Conservation (phyloP, 495 filamentous ascomycete genomes). For the Penicillium daleae region DNA sequence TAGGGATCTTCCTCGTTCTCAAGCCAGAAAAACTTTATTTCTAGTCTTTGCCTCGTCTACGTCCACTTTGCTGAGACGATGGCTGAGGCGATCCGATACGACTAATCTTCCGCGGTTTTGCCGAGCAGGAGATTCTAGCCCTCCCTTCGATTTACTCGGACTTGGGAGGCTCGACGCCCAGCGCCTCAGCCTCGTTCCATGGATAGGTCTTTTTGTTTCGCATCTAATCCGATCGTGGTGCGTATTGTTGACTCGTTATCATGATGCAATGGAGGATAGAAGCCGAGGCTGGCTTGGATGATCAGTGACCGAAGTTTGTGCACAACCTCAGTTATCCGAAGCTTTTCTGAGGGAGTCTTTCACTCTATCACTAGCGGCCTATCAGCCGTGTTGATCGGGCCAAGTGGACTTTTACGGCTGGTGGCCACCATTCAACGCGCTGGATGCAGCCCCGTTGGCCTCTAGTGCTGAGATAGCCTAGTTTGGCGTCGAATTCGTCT, state of each 20-base stretch:
- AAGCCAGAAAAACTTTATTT: constrained; percentile 6
- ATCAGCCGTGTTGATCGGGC: background rate
- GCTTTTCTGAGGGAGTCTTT: background rate
- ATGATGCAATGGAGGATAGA: background rate
- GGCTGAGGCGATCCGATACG: background rate
- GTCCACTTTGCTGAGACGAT: background rate
- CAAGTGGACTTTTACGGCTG: background rate
- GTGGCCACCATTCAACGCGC: constrained; percentile 7
- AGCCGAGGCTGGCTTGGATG: background rate
- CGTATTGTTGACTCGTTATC: background rate
- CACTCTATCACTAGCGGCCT: background rate
- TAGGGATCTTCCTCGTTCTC: background rate
- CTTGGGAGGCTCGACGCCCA: background rate
- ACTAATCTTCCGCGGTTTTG: constrained; percentile 12
- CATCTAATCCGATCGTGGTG: background rate
- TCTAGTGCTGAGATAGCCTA: constrained; percentile 1
- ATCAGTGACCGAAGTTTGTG: background rate
- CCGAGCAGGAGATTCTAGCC: background rate
- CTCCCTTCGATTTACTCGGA: background rate
- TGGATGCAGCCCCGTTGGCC: background rate
- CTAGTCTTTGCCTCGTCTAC: background rate
- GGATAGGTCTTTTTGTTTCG: background rate
- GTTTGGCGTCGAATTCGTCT: background rate
- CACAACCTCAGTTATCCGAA: background rate
- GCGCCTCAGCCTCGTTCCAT: constrained; percentile 1